Evolutionary conservation across 2,329 filamentous ascomycete genomes (phyloP).

Genomic region (Emergomyces africanus): DNA sequence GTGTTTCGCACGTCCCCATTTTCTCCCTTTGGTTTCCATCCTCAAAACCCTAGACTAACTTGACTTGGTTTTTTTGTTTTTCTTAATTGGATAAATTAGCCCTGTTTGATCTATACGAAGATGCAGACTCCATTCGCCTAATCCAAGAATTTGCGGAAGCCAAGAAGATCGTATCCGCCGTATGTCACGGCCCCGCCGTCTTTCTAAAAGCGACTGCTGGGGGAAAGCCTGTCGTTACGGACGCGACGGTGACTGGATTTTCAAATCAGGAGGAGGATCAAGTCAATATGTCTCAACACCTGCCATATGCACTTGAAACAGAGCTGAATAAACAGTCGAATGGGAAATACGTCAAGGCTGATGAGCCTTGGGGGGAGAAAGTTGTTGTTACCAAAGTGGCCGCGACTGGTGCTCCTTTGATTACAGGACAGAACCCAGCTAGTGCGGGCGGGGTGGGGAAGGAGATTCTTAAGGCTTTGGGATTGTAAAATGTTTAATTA

Average conservation of each 20-base stretch:
- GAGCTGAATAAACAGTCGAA: conserved; percentile 28
- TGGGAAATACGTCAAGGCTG: conserved; percentile 35
- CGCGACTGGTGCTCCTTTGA: conserved; percentile 22
- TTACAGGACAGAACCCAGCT: conserved; percentile 38
- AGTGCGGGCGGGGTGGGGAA: conserved; percentile 32
- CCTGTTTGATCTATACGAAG: conserved; percentile 39
- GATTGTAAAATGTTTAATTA: conserved; percentile 4
- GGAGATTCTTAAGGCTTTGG: conserved; percentile 28
- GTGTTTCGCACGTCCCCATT: conserved; percentile 13
- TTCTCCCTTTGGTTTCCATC: background rate
- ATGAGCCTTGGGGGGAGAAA: conserved; percentile 33
- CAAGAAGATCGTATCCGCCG: conserved; percentile 37
- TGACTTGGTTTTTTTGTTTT: too few relatives aligned
- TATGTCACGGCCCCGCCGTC: conserved; percentile 37
- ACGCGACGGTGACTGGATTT: conserved; percentile 35
- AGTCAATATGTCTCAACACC: conserved; percentile 24
- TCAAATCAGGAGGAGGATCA: conserved; percentile 37
- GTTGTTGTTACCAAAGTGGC: conserved; percentile 25
- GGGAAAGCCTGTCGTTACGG: conserved; percentile 30
- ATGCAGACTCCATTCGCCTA: conserved; percentile 30
- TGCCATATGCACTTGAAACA: conserved; percentile 38
- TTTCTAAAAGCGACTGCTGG: conserved; percentile 33
- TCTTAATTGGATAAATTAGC: conserved; percentile 14
- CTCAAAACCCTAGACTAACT: background rate
- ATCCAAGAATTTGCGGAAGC: conserved; percentile 37